These are phyloP conservation scores for Neurospora sp. DNA, from an alignment of 495 filamentous ascomycete genomes.

Conservation along the genomic window DNA sequence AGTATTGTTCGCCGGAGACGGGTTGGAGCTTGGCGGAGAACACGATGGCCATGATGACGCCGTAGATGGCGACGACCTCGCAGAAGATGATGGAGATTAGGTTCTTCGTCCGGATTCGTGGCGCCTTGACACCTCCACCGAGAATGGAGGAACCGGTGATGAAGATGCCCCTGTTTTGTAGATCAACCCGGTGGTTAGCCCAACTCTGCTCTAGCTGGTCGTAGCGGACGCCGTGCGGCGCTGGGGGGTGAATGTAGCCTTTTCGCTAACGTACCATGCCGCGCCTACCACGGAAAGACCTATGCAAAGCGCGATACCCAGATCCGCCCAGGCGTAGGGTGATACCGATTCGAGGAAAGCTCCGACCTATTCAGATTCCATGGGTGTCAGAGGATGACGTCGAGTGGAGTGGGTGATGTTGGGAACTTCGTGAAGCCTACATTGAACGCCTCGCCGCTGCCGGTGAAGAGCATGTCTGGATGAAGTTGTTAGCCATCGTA, in stretches of 20 bases:
- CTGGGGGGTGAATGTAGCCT: background rate
- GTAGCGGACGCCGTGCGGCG: background rate
- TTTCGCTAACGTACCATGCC: slow-evolving; percentile 63
- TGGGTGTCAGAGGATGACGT: slow-evolving; percentile 18
- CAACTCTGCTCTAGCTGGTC: background rate
- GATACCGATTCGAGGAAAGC: slow-evolving; percentile 90
- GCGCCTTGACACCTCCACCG: slow-evolving; percentile 90
- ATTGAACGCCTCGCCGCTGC: slow-evolving; percentile 92
- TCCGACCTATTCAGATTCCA: slow-evolving; percentile 85
- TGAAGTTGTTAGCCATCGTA: slow-evolving; percentile 25
- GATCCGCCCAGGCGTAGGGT: slow-evolving; percentile 83
- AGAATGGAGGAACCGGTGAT: slow-evolving; percentile 98
- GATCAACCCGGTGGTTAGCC: background rate
- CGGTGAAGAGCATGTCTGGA: slow-evolving; percentile 94
- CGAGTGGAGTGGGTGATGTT: slow-evolving; percentile 1
- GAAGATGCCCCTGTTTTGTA: slow-evolving; percentile 77
- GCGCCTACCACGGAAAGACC: slow-evolving; percentile 92
- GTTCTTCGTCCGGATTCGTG: slow-evolving; percentile 97
- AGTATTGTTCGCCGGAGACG: slow-evolving; percentile 51
- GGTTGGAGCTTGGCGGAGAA: slow-evolving; percentile 81
- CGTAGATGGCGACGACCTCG: slow-evolving; percentile 99
- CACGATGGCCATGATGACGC: slow-evolving; percentile 98
- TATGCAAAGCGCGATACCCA: slow-evolving; percentile 91
- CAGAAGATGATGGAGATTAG: slow-evolving; percentile 99
- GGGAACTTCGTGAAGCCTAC: slow-evolving; percentile 40